Conservation (phyloP, 2,329 filamentous ascomycete species). For the Thyridium curvatum region DNA sequence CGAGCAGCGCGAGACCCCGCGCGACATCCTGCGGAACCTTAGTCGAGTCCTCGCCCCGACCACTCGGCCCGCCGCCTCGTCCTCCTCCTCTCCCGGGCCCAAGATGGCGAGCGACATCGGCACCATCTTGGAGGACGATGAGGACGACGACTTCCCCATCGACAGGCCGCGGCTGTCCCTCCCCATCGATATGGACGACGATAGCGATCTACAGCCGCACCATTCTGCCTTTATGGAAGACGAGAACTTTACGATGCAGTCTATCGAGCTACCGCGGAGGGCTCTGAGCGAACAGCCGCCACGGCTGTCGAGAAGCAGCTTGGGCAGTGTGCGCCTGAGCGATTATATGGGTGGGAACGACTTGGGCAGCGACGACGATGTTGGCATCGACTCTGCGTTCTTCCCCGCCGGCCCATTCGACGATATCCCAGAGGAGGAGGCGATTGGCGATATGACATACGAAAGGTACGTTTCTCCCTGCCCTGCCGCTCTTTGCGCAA, state of each 20-base stretch:
- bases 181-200: conserved; percentile 42
- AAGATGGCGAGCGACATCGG: conserved; percentile 9
- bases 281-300: conserved; percentile 38
- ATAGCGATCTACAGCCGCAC: conserved; percentile 46
- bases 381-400: conserved; percentile 42
- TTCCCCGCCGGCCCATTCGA: conserved; percentile 41
- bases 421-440: conserved; percentile 28
- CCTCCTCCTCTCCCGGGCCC: conserved; percentile 34
- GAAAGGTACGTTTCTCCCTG: conserved; percentile 28
- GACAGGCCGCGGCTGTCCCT: conserved; percentile 50
- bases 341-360: conserved; percentile 36
- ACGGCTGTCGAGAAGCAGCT: conserved; percentile 44
- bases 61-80: conserved; percentile 36
- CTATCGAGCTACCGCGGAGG: conserved; percentile 53
- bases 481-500: conserved; percentile 7
- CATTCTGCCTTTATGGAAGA: conserved; percentile 49
- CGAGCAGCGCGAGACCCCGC: conserved; percentile 49
- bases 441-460: conserved; percentile 32
- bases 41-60: conserved; percentile 46
- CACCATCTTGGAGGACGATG: conserved; percentile 25
- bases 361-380: conserved; percentile 24
- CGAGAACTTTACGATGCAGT: conserved; percentile 51
- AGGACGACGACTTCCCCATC: conserved; percentile 44
- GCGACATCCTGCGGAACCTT: conserved; percentile 46
- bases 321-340: conserved; percentile 47